Evolutionary conservation across 441 rosid species (phyloP), one percentile per base, ranked within the genome.

Genomic region (Pelargonium cotyledonis): DNA sequence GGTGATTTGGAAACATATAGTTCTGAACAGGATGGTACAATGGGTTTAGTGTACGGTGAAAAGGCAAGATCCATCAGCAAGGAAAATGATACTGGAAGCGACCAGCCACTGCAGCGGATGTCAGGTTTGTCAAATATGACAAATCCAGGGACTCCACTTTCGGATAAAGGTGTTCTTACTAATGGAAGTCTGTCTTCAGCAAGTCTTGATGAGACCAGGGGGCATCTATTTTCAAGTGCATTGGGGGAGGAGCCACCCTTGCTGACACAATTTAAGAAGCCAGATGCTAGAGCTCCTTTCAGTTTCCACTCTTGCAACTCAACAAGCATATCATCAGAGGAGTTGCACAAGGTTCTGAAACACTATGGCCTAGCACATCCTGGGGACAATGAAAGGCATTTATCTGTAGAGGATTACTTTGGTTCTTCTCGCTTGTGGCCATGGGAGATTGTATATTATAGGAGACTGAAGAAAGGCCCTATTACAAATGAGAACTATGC

Each of bases 401-500:
- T 76, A 49, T 31, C 75, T 21, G 76, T 61, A 1, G 85, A 79
- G 21, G 72, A 69, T 40, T 83, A 77, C 74, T 85, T 83, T 75
- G 85, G 86, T 67, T 79, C 82, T 79, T 78, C 85, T 70, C 75
- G 85, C 70, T 58, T 83, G 72, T 85, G 89, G 85, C 89, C 84
- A 10, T 83, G 87, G 85, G 83, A 82, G 69, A 74, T 82, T 38
- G 61, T 85, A 26, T 77, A 74, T 66, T 76, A 79, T 51, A 81
- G 87, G 75, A 82, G 86, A 71, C 81, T 79, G 80, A 83, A 83
- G 74, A 83, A 82, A 70, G 85, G 87, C 29, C 79, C 77, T 65
- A 77, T 80, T 65, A 79, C 86, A 63, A 44, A 58, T 57, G 80
- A 80, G 61, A 85, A 83, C 71, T 82, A 83, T 70, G 80, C 82